Evolutionary conservation across 2,329 filamentous ascomycete genomes (phyloP).

Genomic region (Phialemoniopsis sp.): DNA sequence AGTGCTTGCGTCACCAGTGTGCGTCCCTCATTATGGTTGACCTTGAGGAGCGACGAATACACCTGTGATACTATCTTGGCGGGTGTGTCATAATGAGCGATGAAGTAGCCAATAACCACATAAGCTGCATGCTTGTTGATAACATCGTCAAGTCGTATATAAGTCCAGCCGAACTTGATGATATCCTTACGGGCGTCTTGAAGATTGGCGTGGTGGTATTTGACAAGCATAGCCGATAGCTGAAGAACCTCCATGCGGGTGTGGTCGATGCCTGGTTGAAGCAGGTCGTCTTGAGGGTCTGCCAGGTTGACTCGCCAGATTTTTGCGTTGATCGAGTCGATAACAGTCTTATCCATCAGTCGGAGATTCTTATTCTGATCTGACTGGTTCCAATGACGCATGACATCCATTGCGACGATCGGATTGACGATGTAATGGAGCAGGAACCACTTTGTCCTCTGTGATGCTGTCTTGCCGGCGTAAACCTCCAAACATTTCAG

Average conservation of each 20-base stretch:
- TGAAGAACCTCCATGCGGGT: slow-evolving; percentile 95
- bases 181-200: slow-evolving; percentile 95
- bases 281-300: slow-evolving; percentile 77
- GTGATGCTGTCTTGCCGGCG: slow-evolving; percentile 70
- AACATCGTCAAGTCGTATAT: slow-evolving; percentile 95
- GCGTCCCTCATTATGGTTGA: slow-evolving; percentile 92
- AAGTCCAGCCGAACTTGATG: slow-evolving; percentile 99
- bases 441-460: slow-evolving; percentile 89
- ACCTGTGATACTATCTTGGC: slow-evolving; percentile 95
- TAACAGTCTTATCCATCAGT: slow-evolving; percentile 81
- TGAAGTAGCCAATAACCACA: slow-evolving; percentile 95
- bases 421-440: slow-evolving; percentile 93
- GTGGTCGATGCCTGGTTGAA: slow-evolving; percentile 86
- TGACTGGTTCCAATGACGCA: slow-evolving; percentile 68
- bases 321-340: slow-evolving; percentile 85
- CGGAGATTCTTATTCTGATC: slow-evolving; percentile 56
- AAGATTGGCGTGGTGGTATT: slow-evolving; percentile 84
- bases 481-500: slow-evolving; percentile 87
- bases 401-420: slow-evolving; percentile 93
- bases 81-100: slow-evolving; percentile 93
- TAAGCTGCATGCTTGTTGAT: slow-evolving; percentile 99
- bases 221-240: slow-evolving; percentile 89
- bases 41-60: slow-evolving; percentile 84
- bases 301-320: slow-evolving; percentile 89
- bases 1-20: slow-evolving; percentile 90